Base-by-base conservation (phyloP, 1,284 basidiomycete species). In the Cerrena zonata region DNA sequence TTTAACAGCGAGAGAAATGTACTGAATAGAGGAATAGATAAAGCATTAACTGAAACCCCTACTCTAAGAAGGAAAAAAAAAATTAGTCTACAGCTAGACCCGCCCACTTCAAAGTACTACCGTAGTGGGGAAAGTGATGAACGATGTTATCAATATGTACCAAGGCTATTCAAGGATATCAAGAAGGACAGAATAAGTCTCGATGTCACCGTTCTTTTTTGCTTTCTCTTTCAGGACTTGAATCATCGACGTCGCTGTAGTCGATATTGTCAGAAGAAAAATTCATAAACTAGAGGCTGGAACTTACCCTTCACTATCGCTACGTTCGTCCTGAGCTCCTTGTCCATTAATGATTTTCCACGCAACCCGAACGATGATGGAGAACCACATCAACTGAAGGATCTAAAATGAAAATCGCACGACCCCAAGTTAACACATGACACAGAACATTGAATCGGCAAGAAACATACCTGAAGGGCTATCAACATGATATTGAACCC, bases 361-460 rank as follows among this genome's bases (percentile, higher is more conserved):
- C 10, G 91, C 90, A 13, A 97, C 80, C 24, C 82, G 79, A 58
- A 84, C 80, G 54, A 94, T 92, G 82, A 89, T 86, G 59, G 75
- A 75, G 69, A 92, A 92, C 94, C 94, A 97, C 40, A 90, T 67
- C 15, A 84, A 71, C 64, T 94, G 85, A 30, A 97, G 65, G 26
- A 84, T 62, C 80, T 92, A 67, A 11, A 66, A 52, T n/a, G n/a
- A n/a, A n/a, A 48, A 58, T 34, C 11, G 39, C 11, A 36, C 4
- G 26, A 15, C 11, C 19, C 19, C 15, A 22, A 41, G 39, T n/a
- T n/a, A n/a, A n/a, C n/a, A n/a, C n/a, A n/a, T n/a, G n/a, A n/a
- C n/a, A n/a, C n/a, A n/a, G 36, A 22, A 44, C 4, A 50, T 22
- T 51, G 58, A 59, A 45, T 18, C 13, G 11, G 18, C 13, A 3